phyloP scores from a whole-genome alignment of 2,329 filamentous ascomycete species.

The Xylariomycetidae sp. region DNA sequence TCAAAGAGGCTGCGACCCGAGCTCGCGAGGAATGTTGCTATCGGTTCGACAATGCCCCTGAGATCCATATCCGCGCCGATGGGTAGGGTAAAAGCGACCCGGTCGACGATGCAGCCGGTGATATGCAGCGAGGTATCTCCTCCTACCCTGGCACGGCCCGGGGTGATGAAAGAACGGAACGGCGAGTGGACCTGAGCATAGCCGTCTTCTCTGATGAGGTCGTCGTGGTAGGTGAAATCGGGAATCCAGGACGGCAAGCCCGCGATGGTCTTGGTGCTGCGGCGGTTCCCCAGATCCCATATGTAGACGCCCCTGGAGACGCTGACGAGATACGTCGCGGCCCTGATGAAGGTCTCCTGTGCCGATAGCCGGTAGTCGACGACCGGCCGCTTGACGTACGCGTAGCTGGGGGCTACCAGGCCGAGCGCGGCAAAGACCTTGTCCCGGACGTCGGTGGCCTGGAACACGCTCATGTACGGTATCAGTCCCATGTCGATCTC shows the following conservation, averaged over 20 bases:
- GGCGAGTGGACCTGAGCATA: too few relatives aligned
- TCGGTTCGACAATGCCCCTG: too few relatives aligned
- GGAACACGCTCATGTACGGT: background rate
- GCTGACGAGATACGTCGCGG: background rate
- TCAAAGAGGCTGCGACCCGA: too few relatives aligned
- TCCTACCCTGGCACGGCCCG: too few relatives aligned
- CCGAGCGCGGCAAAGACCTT: background rate
- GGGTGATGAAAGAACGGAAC: background rate
- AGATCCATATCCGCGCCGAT: too few relatives aligned
- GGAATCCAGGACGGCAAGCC: background rate
- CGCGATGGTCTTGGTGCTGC: background rate
- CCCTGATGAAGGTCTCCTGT: background rate
- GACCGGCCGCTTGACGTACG: background rate
- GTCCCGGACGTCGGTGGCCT: background rate
- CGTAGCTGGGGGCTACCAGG: background rate
- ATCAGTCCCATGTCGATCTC: background rate
- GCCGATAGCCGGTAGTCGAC: background rate
- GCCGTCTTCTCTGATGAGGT: too few relatives aligned
- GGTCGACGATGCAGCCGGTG: background rate
- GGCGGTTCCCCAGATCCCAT: background rate
- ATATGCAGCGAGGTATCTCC: background rate
- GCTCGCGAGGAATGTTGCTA: too few relatives aligned
- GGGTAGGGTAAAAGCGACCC: too few relatives aligned
- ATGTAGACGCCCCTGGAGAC: background rate
- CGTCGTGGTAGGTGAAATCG: background rate